These are phyloP conservation scores for Syncephalastrum monosporum DNA, from an alignment of 371 early-diverging fungal genomes.

Conservation along the genomic window DNA sequence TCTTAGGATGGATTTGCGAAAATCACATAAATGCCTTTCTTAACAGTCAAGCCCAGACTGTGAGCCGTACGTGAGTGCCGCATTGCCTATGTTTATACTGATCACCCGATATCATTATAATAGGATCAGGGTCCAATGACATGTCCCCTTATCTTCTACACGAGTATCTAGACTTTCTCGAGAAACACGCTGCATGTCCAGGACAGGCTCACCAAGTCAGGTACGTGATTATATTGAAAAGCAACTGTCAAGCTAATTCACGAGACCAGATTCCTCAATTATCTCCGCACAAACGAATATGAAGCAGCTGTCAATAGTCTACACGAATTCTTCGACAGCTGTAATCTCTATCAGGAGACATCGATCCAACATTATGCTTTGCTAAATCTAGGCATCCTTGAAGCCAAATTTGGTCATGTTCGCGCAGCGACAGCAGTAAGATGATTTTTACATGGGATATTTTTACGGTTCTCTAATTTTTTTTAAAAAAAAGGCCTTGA, in stretches of 20 bases:
- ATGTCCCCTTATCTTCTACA: conserved; percentile 27
- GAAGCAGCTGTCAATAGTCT: conserved; percentile 28
- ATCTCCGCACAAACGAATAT: conserved; percentile 38
- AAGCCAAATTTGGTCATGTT: conserved; percentile 39
- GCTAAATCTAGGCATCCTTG: conserved; percentile 36
- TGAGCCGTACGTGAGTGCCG: not conserved
- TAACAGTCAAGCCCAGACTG: no score
- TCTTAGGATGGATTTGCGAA: no score
- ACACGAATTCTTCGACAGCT: conserved; percentile 33
- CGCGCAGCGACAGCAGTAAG: conserved; percentile 30
- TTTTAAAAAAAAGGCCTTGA: conserved; percentile 20
- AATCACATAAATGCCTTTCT: no score
- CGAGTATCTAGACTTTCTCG: conserved; percentile 24
- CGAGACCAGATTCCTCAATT: conserved; percentile 29
- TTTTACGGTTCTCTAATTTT: not conserved
- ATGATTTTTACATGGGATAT: not conserved
- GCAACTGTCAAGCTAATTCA: not conserved
- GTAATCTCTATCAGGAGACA: conserved; percentile 28
- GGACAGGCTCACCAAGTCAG: conserved; percentile 32
- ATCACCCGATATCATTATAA: not conserved
- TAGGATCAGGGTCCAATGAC: conserved; percentile 28
- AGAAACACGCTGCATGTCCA: conserved; percentile 23
- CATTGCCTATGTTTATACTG: not conserved
- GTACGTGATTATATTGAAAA: conserved; percentile 5
- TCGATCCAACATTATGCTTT: conserved; percentile 38